Base-by-base conservation (phyloP, 2,329 filamentous ascomycete genomes). In the Grosmannia serpens region DNA sequence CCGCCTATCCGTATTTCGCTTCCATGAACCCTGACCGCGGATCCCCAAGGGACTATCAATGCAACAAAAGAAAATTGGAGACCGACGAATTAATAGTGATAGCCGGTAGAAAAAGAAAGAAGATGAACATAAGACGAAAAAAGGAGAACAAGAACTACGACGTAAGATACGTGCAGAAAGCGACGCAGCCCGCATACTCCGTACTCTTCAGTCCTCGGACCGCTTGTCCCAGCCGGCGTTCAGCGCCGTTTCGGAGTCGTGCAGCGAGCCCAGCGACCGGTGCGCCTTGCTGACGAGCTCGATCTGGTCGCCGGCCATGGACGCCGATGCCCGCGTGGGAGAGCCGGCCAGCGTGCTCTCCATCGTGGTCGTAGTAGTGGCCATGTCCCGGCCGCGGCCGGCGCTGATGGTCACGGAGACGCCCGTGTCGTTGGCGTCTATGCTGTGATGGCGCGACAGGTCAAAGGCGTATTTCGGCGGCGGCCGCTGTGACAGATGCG, bases 361-460 rank as follows among this genome's bases (percentile, higher is more conserved):
- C 31, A 26, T 20, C 11, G 51, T 26, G 20, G 51, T n/a, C 11
- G 9, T 29, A 11, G 41, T 15, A 15, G 26, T 13, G 5, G 24
- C n/a, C 35, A n/a, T 22, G 10, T 35, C n/a, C 22, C 13, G 3
- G 27, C 27, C 51, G 29, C 2, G 6, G 38, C 49, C 56, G 11
- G 47, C 56, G n/a, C 46, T 55, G 31, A 60, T 58, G 47, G 22
- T 41, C 5, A 58, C 56, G 6, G 56, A 53, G 17, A 60, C 56
- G 33, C 38, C 52, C 1, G 47, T 50, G 8, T 27, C 27, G 22
- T 38, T 8, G n/a, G 6, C 29, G 50, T 24, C 27, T 7, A 31
- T 29, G 27, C 27, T 55, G 35, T 22, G 41, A 8, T 33, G 27
- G 22, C 22, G 26, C 54, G 31, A 20, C 41, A 20, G 7, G 31